Conservation (phyloP, 306 rosid species). For the Cicer bijugum region DNA sequence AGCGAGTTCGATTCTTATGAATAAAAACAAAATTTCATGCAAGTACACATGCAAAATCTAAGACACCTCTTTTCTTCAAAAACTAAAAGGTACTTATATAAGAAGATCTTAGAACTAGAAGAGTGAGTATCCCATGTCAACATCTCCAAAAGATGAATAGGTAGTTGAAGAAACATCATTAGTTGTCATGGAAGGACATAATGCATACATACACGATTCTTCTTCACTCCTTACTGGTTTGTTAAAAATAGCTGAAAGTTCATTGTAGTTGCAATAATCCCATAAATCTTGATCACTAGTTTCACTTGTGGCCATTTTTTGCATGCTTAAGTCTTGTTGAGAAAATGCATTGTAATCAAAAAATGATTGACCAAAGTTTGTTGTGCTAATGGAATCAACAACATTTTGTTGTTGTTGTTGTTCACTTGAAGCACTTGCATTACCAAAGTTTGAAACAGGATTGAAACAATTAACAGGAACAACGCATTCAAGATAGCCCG, state of each 20-base stretch:
- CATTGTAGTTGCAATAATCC: slow-evolving; percentile 58
- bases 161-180: slow-evolving; percentile 55
- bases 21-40: too few species aligned
- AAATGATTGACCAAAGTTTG: slow-evolving; percentile 46
- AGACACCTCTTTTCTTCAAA: not conserved
- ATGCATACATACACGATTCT: slow-evolving; percentile 53
- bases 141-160: slow-evolving; percentile 61
- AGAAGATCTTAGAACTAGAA: not conserved
- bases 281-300: slow-evolving; percentile 51
- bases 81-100: not conserved
- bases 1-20: too few species aligned
- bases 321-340: slow-evolving; percentile 25
- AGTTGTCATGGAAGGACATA: slow-evolving; percentile 48
- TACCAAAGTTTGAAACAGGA: slow-evolving; percentile 49
- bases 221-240: slow-evolving; percentile 55
- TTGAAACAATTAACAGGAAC: slow-evolving; percentile 87
- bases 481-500: slow-evolving; percentile 90
- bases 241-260: slow-evolving; percentile 64
- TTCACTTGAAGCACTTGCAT: slow-evolving; percentile 46
- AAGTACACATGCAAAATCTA: not conserved
- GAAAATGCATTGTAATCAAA: slow-evolving; percentile 43
- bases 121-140: slow-evolving; percentile 59
- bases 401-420: slow-evolving; percentile 44
- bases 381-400: slow-evolving; percentile 37
- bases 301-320: slow-evolving; percentile 47